phyloP scores from a whole-genome alignment of 2,329 filamentous ascomycete species.

The Aspergillus melleus region DNA sequence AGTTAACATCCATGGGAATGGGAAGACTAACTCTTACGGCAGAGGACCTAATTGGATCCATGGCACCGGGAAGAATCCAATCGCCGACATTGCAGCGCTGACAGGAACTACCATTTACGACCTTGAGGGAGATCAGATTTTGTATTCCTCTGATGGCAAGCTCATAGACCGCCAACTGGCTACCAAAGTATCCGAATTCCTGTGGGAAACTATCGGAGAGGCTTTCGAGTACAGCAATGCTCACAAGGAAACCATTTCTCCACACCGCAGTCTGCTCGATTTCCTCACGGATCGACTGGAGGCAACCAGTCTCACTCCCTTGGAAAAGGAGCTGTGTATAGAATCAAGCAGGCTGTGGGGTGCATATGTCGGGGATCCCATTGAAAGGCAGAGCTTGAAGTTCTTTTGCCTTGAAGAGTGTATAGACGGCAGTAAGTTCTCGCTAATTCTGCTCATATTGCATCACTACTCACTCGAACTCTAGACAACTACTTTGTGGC shows the following conservation, averaged over 20 bases:
- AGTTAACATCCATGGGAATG: not conserved
- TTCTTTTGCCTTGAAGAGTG: constrained; percentile 68
- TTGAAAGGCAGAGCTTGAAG: constrained; percentile 61
- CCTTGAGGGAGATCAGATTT: constrained; percentile 52
- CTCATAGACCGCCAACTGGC: constrained; percentile 37
- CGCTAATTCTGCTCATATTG: not conserved
- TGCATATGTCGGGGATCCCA: constrained; percentile 61
- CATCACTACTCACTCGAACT: not conserved
- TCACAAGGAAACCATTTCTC: constrained; percentile 51
- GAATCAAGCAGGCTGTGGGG: constrained; percentile 63
- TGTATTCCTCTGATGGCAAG: constrained; percentile 51
- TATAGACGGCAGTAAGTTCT: constrained; percentile 56
- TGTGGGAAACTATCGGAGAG: constrained; percentile 60
- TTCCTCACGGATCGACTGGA: constrained; percentile 55
- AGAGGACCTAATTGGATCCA: constrained; percentile 68
- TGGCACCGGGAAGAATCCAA: constrained; percentile 60
- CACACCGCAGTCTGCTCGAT: constrained; percentile 55
- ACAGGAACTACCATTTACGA: constrained; percentile 53
- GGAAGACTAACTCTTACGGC: constrained; percentile 15
- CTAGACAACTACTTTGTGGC: constrained; percentile 63
- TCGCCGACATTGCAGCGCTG: constrained; percentile 55
- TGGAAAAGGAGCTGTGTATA: constrained; percentile 51
- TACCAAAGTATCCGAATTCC: constrained; percentile 39
- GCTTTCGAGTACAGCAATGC: constrained; percentile 62
- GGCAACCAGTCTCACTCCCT: constrained; percentile 36